phyloP scores from a whole-genome alignment of 108 stramenopile species.

The Halocafeteria seosinensis region DNA sequence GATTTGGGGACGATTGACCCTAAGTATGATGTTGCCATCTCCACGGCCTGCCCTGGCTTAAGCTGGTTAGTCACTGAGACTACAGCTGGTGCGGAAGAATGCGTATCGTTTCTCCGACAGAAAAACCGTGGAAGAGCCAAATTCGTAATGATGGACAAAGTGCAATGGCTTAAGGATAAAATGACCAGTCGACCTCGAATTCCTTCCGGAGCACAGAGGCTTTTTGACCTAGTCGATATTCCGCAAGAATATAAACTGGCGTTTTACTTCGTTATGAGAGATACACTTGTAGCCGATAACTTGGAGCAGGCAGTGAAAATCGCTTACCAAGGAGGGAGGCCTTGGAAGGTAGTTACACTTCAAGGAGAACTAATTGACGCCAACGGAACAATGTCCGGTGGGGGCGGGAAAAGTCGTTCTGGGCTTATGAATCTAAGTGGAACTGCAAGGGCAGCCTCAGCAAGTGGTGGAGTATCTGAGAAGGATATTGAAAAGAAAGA shows the following conservation, averaged over 20 bases:
- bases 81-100: conserved; percentile 72
- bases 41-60: conserved; percentile 75
- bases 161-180: conserved; percentile 41
- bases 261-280: conserved; percentile 71
- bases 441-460: neutral
- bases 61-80: conserved; percentile 88
- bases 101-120: conserved; percentile 68
- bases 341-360: conserved; percentile 75
- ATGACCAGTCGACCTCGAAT: conserved; percentile 45
- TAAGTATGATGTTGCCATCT: conserved; percentile 86
- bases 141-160: conserved; percentile 79
- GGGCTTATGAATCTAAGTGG: conserved; percentile 58
- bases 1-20: conserved; percentile 70
- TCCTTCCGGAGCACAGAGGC: conserved; percentile 61
- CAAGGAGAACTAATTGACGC: conserved; percentile 87
- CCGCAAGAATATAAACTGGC: conserved; percentile 60
- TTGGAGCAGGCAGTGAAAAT: conserved; percentile 68
- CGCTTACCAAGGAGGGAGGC: conserved; percentile 69
- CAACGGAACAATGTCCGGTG: conserved; percentile 92
- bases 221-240: conserved; percentile 66
- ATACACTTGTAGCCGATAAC: conserved; percentile 87
- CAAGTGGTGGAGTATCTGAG: neutral
- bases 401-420: conserved; percentile 58
- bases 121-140: conserved; percentile 77
- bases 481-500: neutral